These are phyloP conservation scores for Pseudomicrostroma phylloplanum DNA, from an alignment of 1,284 basidiomycete genomes.

Conservation along the genomic window DNA sequence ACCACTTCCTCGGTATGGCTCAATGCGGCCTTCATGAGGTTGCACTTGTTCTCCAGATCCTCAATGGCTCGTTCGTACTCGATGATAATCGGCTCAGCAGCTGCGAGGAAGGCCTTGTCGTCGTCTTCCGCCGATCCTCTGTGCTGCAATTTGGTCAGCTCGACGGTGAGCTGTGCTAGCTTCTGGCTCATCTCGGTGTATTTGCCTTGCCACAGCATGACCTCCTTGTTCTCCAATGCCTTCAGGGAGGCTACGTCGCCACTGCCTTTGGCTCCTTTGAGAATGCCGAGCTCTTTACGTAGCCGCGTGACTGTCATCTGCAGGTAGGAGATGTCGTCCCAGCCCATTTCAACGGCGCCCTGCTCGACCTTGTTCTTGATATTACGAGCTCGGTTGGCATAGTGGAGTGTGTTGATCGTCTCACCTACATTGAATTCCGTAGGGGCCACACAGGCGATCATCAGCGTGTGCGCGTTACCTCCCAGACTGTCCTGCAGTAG, in stretches of 20 bases:
- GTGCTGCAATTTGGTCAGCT: slow-evolving; percentile 60
- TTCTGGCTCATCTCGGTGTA: slow-evolving; percentile 76
- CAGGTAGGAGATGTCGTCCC: slow-evolving; percentile 96
- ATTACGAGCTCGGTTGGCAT: slow-evolving; percentile 91
- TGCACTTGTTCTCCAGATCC: slow-evolving; percentile 88
- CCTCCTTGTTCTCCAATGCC: slow-evolving; percentile 57
- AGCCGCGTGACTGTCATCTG: slow-evolving; percentile 59
- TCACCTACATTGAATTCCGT: slow-evolving; percentile 91
- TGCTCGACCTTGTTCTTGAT: slow-evolving; percentile 92
- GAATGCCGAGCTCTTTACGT: slow-evolving; percentile 71
- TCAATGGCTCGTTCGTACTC: slow-evolving; percentile 97
- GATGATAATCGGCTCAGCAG: slow-evolving; percentile 86
- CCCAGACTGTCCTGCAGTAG: slow-evolving; percentile 94
- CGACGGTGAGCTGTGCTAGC: slow-evolving; percentile 76
- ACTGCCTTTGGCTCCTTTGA: slow-evolving; percentile 61
- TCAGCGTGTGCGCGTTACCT: slow-evolving; percentile 93
- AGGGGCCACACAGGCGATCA: slow-evolving; percentile 96
- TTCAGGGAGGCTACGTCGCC: slow-evolving; percentile 11
- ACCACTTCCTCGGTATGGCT: slow-evolving; percentile 82
- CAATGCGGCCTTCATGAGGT: slow-evolving; percentile 77
- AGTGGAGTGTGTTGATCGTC: slow-evolving; percentile 94
- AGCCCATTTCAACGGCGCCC: slow-evolving; percentile 91
- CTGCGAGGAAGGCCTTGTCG: slow-evolving; percentile 77
- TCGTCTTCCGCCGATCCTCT: slow-evolving; percentile 58
- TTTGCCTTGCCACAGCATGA: slow-evolving; percentile 69